Evolutionary conservation across 768 basidiomycete species (phyloP), one percentile per base, ranked within the genome.

Genomic region (Paxillus rubicundulus): DNA sequence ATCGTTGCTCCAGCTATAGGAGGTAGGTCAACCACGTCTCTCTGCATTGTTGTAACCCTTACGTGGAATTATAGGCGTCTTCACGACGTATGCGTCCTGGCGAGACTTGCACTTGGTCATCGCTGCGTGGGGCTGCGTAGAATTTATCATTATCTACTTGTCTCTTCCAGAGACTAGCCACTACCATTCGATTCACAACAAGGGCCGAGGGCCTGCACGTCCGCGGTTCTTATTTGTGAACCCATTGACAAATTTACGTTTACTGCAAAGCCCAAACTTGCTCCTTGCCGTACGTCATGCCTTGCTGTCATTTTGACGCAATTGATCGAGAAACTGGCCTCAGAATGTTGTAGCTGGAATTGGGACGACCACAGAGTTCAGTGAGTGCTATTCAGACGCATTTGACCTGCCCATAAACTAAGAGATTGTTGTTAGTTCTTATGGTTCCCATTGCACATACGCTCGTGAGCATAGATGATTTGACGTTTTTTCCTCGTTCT

Each of bases 151-250:
- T 2, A 73, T 83, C 41, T 47, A 63, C 0, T 40, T 75, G 3
- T 73, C 72, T 30, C 74, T 84, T 16, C 84, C 84, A 0, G 84
- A 86, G 58, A 86, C 84, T 2, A 78, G 76, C 51, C 80, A 82
- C 27, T 27, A n/a, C 6, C 27, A 44, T 27, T 28, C 16, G 16
- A n/a, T 8, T 28, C 16, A 13, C 1, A 81, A 81, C 52, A 80
- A 79, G 52, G 56, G 63, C 30, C 47, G 53, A 10, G 49, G 57
- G 4, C 53, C 58, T 3, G 50, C 54, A 2, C 58, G 52, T 18
- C 20, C 33, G 37, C 58, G 49, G 41, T 72, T 73, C 50, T 70
- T 78, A 0, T 76, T 77, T 57, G 36, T 73, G n/a, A 72, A 73
- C 50, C 71, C 72, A 6, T 65, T 74, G 51, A 50, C 41, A 12